phyloP scores from a whole-genome alignment of 2,329 filamentous ascomycete species.

The Colletotrichum sp. region DNA sequence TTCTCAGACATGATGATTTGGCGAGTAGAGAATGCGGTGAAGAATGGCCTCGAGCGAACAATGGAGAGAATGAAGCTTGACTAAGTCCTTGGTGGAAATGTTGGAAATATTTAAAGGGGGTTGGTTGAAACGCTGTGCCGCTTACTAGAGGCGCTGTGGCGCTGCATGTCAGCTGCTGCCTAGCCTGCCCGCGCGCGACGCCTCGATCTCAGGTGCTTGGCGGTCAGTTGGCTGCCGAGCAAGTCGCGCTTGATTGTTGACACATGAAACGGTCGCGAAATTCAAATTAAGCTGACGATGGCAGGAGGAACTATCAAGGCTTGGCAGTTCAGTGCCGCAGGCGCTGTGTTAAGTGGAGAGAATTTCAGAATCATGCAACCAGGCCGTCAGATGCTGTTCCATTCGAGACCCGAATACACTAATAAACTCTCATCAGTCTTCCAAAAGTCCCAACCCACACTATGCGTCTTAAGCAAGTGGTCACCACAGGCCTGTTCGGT shows the following conservation, averaged over 20 bases:
- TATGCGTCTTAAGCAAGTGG: neutral
- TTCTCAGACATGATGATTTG: neutral
- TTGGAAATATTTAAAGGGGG: neutral
- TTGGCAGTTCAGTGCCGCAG: neutral
- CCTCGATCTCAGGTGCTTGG: neutral
- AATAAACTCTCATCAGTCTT: neutral
- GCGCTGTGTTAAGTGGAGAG: neutral
- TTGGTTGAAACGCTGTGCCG: neutral
- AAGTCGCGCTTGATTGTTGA: neutral
- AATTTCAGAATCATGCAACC: neutral
- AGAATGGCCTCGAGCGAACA: neutral
- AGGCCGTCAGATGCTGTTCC: neutral
- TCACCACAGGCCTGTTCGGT: neutral
- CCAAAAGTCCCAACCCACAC: neutral
- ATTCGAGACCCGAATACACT: neutral
- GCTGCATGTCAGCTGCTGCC: neutral
- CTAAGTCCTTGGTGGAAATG: neutral
- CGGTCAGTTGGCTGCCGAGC: neutral
- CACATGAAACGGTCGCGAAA: neutral
- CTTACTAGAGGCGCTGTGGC: neutral
- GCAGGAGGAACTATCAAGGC: neutral
- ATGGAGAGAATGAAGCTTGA: neutral
- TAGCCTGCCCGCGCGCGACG: neutral
- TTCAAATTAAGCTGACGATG: neutral
- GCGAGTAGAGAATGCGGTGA: neutral